These are phyloP conservation scores for Jatropha curcas DNA, from an alignment of 345 rosid genomes.

Conservation along the genomic window DNA sequence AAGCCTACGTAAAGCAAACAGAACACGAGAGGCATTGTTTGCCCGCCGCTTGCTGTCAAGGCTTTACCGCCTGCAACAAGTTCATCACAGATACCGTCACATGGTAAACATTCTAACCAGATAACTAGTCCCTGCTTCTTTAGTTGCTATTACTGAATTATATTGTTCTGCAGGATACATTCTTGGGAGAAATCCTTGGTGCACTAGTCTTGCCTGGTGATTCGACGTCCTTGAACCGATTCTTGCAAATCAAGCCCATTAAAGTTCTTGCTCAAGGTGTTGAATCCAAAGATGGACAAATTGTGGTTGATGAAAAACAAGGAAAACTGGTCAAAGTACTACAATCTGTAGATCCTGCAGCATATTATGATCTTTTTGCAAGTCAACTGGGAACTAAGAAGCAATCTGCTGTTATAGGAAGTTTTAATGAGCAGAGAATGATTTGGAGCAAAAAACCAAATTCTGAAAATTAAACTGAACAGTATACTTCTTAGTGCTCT, in stretches of 20 bases:
- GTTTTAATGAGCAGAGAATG: constrained; percentile 67
- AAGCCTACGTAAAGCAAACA: constrained; percentile 28
- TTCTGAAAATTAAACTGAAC: constrained; percentile 7
- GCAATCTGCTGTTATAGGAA: constrained; percentile 74
- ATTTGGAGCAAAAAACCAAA: constrained; percentile 58
- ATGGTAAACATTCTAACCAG: constrained; percentile 41
- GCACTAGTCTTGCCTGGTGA: constrained; percentile 56
- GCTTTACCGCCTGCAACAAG: constrained; percentile 47
- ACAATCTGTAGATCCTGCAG: constrained; percentile 41
- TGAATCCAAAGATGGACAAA: constrained; percentile 60
- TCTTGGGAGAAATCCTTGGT: constrained; percentile 83
- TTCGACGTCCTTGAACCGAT: constrained; percentile 40
- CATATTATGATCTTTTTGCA: constrained; percentile 48
- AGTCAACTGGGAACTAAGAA: constrained; percentile 40
- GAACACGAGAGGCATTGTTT: constrained; percentile 63
- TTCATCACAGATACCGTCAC: constrained; percentile 59
- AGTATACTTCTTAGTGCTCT: constrained; percentile 1
- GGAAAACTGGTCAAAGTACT: constrained; percentile 52
- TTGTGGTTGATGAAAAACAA: constrained; percentile 32
- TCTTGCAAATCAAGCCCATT: constrained; percentile 37
- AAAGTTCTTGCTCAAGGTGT: constrained; percentile 55
- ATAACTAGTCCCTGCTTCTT: neutral
- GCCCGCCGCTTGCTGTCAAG: constrained; percentile 48
- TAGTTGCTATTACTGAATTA: neutral
- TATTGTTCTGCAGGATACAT: constrained; percentile 53